Evolutionary conservation across 805 yeast genomes (phyloP), one percentile per base, ranked within the genome.

Genomic region (Aciculoconidium aculeatum): DNA sequence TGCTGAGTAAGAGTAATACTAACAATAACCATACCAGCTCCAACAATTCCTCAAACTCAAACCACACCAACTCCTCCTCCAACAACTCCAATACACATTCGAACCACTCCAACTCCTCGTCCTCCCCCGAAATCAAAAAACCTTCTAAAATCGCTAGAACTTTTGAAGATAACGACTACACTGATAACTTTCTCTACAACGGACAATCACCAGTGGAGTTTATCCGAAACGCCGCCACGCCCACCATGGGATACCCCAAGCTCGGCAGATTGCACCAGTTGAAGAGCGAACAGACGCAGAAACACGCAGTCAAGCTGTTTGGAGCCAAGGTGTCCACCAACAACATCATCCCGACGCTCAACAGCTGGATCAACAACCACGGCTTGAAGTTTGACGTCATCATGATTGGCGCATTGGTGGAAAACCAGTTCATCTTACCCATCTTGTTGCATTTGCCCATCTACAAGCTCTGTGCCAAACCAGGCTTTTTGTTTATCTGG

Each of bases 401-500:
- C 9, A 85, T 90, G 94, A 75, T 88, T 31, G 94, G 95, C 1
- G 90, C 92, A 3, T 62, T 90, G 28, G 72, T 80, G 1, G 88
- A 82, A 40, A 77, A 80, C 45, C 87, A 78, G 45, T 69, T 81
- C 31, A 61, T 82, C 11, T 65, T 72, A 24, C 81, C 84, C 1
- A 44, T 79, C 2, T 58, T 88, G 14, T 56, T 70, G 2, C 72
- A 70, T 40, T 57, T 87, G 25, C 95, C 95, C 0, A 61, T 88
- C 4, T 79, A 76, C 39, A 75, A 66, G 44, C 58, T 88, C 17
- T 75, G 92, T 32, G 71, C 95, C 1, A 80, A 80, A 39, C 96
- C 96, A 0, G 94, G 95, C 1, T 79, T 86, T 37, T 50, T 87
- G 15, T 85, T 82, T 46, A 70, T 88, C 30, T 88, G 96, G 96